Evolutionary conservation across 1,139 yeast species (phyloP), one percentile per base, ranked within the genome.

Genomic region (Nadsonia starkeyi-henricii): DNA sequence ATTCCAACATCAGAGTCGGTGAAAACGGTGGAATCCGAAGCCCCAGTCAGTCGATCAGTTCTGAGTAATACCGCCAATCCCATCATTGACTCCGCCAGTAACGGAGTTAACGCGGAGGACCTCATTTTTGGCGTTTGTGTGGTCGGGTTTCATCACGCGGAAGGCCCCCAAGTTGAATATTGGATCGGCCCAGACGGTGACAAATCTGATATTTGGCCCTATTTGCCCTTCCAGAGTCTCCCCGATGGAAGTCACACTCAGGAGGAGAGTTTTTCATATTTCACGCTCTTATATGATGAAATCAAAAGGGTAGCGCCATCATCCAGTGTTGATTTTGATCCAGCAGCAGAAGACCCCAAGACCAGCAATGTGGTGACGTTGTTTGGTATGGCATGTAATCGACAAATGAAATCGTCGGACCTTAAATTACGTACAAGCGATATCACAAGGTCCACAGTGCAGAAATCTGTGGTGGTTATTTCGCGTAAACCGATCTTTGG

Each of bases 101-200:
- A 23, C 5, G 28, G 5, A 5, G 9, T 23, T 23, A 23, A 23
- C 28, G 9, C 17, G 5, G 12, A 5, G 4, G 39, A 33, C 17
- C 46, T 44, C 4, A 75, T 88, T 4, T 81, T 85, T 63, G 96
- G 95, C 4, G 78, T 89, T 17, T 82, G 95, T 55, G 76, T 91
- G 19, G 95, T 89, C 20, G 95, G 93, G 56, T 91, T 91, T 70
- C 96, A 91, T 62, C 98, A 91, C 60, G 75, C 83, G 21, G 62
- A 95, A 51, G 98, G 98, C 0, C 98, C 98, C 0, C 97, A 91
- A 61, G 79, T 91, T 19, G 96, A 89, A 63, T 86, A 85, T 69
- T 85, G 96, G 88, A 73, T 79, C 46, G 88, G 94, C 19, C 77
- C 81, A 51, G 77, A 79, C 48, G 71, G 71, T 1, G 67, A 75